Evolutionary conservation across 371 early-diverging fungal species (phyloP), one percentile per base, ranked within the genome.

Genomic region (Actinomortierella wolfii): DNA sequence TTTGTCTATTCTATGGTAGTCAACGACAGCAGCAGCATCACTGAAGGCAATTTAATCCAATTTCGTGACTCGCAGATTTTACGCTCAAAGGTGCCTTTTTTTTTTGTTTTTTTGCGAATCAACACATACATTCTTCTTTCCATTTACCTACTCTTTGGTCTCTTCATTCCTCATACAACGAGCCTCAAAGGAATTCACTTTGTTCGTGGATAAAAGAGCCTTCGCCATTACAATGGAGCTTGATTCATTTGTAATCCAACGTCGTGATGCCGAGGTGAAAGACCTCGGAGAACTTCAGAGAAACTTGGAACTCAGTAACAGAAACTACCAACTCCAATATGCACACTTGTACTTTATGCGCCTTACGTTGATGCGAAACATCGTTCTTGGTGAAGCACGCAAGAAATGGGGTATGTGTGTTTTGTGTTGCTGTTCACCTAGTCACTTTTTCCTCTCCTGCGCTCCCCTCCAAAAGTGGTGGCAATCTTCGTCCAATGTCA

Each of bases 311-410:
- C 67, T 90, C 56, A 78, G 75, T 29, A 68, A 85, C 26, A 79
- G 81, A 9, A 57, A 80, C 17, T 95, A 89, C 75, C 77, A 78
- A 46, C 89, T 88, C 53, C 96, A 97, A 74, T 97, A 89, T 78
- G 90, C 96, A 26, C 86, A 89, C 55, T 64, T 95, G 14, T 97
- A 97, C 76, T 94, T 85, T 74, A 68, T 83, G 48, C 88, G 97
- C 8, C 83, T 95, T 13, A 63, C 68, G 43, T 68, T 79, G 55
- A 80, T 94, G 61, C 81, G 91, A 11, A 83, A 86, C 1, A 51
- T 70, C 23, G 81, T 87, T 5, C 59, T 85, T 9, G 60, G 63
- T 13, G 75, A 78, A 3, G 90, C 90, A 9, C 42, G 66, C 9
- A 58, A 54, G 41, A 80, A 81, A 34, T 92, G 93, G 92, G 69